These are phyloP conservation scores for Phaeosphaeriaceae sp. DNA, from an alignment of 2,329 filamentous ascomycete genomes.

Conservation along the genomic window DNA sequence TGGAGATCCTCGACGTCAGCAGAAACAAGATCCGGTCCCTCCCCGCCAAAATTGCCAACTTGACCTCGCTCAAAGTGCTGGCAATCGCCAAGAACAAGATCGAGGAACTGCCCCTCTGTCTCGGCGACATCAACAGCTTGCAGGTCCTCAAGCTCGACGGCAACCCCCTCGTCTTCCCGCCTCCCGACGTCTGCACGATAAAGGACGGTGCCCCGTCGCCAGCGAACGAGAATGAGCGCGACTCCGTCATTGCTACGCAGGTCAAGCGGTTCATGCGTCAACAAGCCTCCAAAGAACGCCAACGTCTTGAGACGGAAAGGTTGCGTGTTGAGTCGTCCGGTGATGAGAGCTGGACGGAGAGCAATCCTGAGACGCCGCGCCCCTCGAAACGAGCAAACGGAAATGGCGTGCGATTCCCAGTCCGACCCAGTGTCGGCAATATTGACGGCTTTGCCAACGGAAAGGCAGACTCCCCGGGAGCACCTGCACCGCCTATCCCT, in stretches of 20 bases:
- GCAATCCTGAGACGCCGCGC: conserved; percentile 77
- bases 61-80: conserved; percentile 87
- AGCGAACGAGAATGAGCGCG: conserved; percentile 65
- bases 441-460: conserved; percentile 65
- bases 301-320: conserved; percentile 40
- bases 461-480: conserved; percentile 28
- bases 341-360: conserved; percentile 65
- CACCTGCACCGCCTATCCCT: conserved; percentile 74
- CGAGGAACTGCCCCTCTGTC: conserved; percentile 79
- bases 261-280: conserved; percentile 65
- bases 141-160: conserved; percentile 90
- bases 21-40: conserved; percentile 82
- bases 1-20: conserved; percentile 93
- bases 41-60: conserved; percentile 78
- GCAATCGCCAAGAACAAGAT: conserved; percentile 88
- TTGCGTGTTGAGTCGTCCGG: conserved; percentile 54
- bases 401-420: conserved; percentile 64
- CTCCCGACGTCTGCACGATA: conserved; percentile 53
- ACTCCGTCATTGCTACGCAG: conserved; percentile 65
- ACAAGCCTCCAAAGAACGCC: conserved; percentile 45
- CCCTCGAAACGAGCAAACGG: conserved; percentile 64
- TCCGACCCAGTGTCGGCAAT: conserved; percentile 72
- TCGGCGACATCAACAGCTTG: conserved; percentile 89
- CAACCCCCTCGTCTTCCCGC: conserved; percentile 83
- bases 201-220: conserved; percentile 51